These are phyloP conservation scores for Yamadazyma friedrichii DNA, from an alignment of 1,139 yeast genomes.

Conservation along the genomic window DNA sequence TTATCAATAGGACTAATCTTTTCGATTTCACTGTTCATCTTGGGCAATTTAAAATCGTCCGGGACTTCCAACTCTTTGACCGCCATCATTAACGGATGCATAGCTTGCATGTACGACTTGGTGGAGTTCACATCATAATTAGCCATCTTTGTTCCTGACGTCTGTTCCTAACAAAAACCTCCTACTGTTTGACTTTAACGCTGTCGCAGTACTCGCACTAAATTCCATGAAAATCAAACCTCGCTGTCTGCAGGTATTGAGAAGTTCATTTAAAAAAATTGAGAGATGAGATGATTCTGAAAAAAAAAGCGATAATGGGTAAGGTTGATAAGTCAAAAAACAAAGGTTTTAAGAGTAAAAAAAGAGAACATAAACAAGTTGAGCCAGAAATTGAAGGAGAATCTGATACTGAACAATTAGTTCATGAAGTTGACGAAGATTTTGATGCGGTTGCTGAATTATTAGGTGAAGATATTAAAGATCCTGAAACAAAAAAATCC, in stretches of 20 bases:
- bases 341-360: slow-evolving; percentile 9
- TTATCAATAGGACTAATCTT: slow-evolving; percentile 27
- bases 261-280: neutral
- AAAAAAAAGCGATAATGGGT: slow-evolving; percentile 11
- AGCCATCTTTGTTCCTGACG: too few relatives aligned
- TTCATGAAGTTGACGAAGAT: slow-evolving; percentile 50
- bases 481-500: slow-evolving; percentile 33
- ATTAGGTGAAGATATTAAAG: slow-evolving; percentile 44
- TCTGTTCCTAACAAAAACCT: too few relatives aligned
- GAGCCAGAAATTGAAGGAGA: slow-evolving; percentile 23
- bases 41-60: slow-evolving; percentile 24
- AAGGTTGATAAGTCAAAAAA: slow-evolving; percentile 11
- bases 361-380: slow-evolving; percentile 14
- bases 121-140: slow-evolving; percentile 57
- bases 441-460: slow-evolving; percentile 57
- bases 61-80: slow-evolving; percentile 30
- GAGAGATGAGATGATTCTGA: slow-evolving; percentile 27
- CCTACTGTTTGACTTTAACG: too few relatives aligned
- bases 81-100: slow-evolving; percentile 60
- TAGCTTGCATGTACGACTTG: slow-evolving; percentile 74
- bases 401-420: slow-evolving; percentile 41
- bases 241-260: neutral
- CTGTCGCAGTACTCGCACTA: neutral
- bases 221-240: neutral
- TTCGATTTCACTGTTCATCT: slow-evolving; percentile 32